Conservation (phyloP, 163 green algal genomes). For the Scenedesmus sp. region DNA sequence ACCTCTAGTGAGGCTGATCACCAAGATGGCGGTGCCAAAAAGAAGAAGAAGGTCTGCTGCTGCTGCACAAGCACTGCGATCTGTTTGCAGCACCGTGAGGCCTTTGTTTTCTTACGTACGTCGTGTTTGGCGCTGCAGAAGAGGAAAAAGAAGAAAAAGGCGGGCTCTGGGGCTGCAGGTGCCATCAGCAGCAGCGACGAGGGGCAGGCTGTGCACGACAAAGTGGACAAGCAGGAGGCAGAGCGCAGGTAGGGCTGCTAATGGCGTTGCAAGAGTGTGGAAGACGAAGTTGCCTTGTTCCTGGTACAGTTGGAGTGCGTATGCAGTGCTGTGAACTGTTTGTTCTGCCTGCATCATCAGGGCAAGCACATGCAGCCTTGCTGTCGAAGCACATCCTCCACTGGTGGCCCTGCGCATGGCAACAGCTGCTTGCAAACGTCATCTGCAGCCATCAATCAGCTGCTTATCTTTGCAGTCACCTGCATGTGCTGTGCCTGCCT, state of each 20-base stretch:
- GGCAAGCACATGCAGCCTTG: neutral
- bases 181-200: slow-evolving; percentile 24
- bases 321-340: neutral
- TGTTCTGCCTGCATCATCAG: neutral
- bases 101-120: neutral
- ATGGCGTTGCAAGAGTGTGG: neutral
- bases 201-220: neutral
- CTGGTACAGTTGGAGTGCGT: neutral
- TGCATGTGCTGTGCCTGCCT: neutral
- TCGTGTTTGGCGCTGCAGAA: neutral
- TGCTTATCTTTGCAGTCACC: too few species aligned
- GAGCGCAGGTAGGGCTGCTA: slow-evolving; percentile 31
- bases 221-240: slow-evolving; percentile 34
- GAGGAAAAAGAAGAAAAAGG: slow-evolving; percentile 46
- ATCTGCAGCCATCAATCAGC: neutral
- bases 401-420: neutral
- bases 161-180: neutral
- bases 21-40: slow-evolving; percentile 8
- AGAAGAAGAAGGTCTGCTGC: slow-evolving; percentile 35
- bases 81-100: neutral
- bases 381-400: neutral
- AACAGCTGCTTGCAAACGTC: neutral
- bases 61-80: neutral
- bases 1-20: neutral
- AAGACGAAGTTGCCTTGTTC: neutral